phyloP scores from a whole-genome alignment of 805 yeast genomes.

The Pichia heedii region DNA sequence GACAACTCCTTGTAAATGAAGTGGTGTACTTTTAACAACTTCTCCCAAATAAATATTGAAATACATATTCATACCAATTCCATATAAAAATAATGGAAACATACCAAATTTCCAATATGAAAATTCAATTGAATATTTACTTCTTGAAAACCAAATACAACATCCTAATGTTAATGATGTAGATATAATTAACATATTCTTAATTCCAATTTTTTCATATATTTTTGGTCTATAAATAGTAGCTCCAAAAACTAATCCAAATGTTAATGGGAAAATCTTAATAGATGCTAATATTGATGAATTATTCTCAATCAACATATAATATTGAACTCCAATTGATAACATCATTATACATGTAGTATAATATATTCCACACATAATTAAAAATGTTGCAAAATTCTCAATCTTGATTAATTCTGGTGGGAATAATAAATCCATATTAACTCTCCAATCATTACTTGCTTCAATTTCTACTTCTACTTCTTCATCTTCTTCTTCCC shows the following conservation, averaged over 20 bases:
- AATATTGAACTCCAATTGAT: constrained; percentile 11
- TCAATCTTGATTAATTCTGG: constrained; percentile 14
- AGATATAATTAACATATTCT: constrained; percentile 11
- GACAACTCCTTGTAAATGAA: constrained; percentile 16
- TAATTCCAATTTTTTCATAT: constrained; percentile 17
- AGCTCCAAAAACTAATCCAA: constrained; percentile 26
- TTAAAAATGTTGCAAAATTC: constrained; percentile 14
- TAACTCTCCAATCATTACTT: constrained; percentile 14
- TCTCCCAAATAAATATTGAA: constrained; percentile 28
- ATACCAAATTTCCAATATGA: constrained; percentile 21
- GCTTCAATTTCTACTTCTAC: no score
- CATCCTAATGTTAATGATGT: constrained; percentile 9
- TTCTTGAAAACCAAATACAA: constrained; percentile 16
- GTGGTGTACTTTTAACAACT: constrained; percentile 18
- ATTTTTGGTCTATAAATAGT: constrained; percentile 11
- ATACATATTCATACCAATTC: constrained; percentile 21
- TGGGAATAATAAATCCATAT: constrained; percentile 17
- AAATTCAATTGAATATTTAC: constrained; percentile 10
- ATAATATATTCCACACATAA: constrained; percentile 8
- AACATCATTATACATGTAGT: constrained; percentile 6
- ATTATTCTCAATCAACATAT: constrained; percentile 23
- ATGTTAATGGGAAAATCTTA: constrained; percentile 27
- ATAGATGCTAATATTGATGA: constrained; percentile 29
- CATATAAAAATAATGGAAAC: constrained; percentile 17
- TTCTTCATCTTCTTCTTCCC: no score